A percentile compares a stretch with the other conserved stretches of the same genome.
These are phyloP conservation scores for Musa itinerans DNA, from an alignment of 176 grass and related monocot genomes.

Conservation along the genomic window DNA sequence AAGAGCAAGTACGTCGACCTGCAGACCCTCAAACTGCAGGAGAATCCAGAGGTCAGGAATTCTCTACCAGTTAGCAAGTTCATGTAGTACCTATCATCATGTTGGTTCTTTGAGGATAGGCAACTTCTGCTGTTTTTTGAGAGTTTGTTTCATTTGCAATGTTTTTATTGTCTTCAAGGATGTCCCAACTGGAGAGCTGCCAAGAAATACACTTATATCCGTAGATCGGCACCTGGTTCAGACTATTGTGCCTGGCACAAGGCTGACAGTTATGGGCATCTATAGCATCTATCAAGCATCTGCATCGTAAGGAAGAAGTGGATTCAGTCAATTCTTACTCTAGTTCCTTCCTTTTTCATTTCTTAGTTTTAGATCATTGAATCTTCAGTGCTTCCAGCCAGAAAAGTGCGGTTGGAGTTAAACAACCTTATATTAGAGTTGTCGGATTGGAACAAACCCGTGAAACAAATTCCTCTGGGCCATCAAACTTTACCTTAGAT, in stretches of 20 bases:
- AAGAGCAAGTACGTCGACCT: constrained; percentile 99
- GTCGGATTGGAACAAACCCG: constrained; percentile 86
- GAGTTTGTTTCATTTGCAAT: not conserved
- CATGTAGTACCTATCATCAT: too few relatives aligned
- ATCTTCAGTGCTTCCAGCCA: constrained; percentile 39
- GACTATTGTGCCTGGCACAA: constrained; percentile 90
- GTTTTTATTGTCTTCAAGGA: constrained; percentile 40
- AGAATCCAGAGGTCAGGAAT: constrained; percentile 84
- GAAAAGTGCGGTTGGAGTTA: constrained; percentile 81
- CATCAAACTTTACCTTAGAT: constrained; percentile 72
- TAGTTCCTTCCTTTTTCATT: not conserved
- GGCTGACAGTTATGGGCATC: constrained; percentile 85
- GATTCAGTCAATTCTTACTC: not conserved
- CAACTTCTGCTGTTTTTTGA: not conserved
- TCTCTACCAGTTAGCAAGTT: not conserved
- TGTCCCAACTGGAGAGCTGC: constrained; percentile 96
- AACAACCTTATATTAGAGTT: constrained; percentile 95
- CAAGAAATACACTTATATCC: constrained; percentile 79
- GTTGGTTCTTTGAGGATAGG: not conserved
- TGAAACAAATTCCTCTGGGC: constrained; percentile 65
- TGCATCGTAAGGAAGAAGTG: constrained; percentile 38
- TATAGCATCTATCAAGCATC: constrained; percentile 90
- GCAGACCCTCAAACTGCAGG: constrained; percentile 89
- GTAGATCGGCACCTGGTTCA: constrained; percentile 90
- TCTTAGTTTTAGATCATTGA: not conserved